Percentiles rank a stretch among this genome's conserved stretches.
Conservation (phyloP, 768 basidiomycete species). For the Piloderma croceum region DNA sequence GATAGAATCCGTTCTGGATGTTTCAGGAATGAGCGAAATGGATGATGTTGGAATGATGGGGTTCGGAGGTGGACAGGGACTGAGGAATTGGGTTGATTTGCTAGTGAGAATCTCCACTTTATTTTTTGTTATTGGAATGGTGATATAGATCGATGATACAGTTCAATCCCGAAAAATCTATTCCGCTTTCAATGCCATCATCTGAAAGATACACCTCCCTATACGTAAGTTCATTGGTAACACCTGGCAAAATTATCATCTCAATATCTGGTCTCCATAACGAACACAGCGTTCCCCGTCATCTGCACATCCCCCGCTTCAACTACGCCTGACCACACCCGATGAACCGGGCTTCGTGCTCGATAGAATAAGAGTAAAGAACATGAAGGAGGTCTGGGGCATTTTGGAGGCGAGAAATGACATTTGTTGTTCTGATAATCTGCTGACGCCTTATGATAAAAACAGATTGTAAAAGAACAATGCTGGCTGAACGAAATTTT, state of each 20-base stretch:
- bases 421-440: constrained; percentile 1
- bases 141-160: constrained; percentile 20
- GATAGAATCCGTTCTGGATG: constrained; percentile 60
- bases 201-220: constrained; percentile 62
- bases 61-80: constrained; percentile 30
- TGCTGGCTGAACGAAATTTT: constrained; percentile 81
- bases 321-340: constrained; percentile 59
- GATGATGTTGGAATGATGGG: constrained; percentile 38
- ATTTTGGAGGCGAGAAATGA: constrained; percentile 56
- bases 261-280: no score
- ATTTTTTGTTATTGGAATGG: constrained; percentile 1
- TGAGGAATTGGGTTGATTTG: constrained; percentile 61
- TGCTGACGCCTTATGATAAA: not conserved
- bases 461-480: constrained; percentile 71
- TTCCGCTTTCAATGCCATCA: constrained; percentile 33
- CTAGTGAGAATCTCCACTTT: constrained; percentile 50
- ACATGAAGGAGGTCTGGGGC: constrained; percentile 68
- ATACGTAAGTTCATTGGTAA: constrained; percentile 47
- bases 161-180: constrained; percentile 61
- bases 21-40: constrained; percentile 40
- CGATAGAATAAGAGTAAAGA: constrained; percentile 65
- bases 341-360: constrained; percentile 74
- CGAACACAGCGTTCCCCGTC: constrained; percentile 69
- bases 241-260: not conserved
- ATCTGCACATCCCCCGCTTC: constrained; percentile 61